A percentile compares a stretch with the other conserved stretches of the same genome.
phyloP scores from a whole-genome alignment of 176 grass and related monocot species.

The Eragrostis nindensis region DNA sequence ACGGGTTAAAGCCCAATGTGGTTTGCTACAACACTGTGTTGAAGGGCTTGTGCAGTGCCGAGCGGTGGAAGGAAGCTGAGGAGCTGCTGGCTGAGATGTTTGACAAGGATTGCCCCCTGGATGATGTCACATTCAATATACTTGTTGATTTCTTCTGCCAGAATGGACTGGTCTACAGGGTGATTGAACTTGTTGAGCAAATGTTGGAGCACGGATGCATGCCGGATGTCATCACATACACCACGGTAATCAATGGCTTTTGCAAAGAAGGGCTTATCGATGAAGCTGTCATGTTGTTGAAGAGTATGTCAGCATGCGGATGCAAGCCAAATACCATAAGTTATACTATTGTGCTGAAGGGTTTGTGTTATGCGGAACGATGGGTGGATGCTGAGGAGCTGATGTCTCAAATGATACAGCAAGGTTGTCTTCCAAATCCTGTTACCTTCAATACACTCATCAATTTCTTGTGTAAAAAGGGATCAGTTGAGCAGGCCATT shows the following conservation, averaged over 20 bases:
- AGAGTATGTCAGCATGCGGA: slow-evolving; percentile 45
- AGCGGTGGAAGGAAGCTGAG: slow-evolving; percentile 44
- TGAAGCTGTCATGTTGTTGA: slow-evolving; percentile 51
- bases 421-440: slow-evolving; percentile 58
- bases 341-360: slow-evolving; percentile 56
- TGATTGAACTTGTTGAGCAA: slow-evolving; percentile 58
- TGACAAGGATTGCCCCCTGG: slow-evolving; percentile 40
- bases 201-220: slow-evolving; percentile 53
- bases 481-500: slow-evolving; percentile 53
- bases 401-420: slow-evolving; percentile 50
- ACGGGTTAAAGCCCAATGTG: slow-evolving; percentile 54
- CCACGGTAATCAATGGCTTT: slow-evolving; percentile 52
- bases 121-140: slow-evolving; percentile 54
- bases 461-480: slow-evolving; percentile 67
- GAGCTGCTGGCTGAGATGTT: slow-evolving; percentile 45
- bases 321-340: slow-evolving; percentile 62
- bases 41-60: slow-evolving; percentile 46
- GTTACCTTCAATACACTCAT: slow-evolving; percentile 67
- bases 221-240: slow-evolving; percentile 53
- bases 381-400: slow-evolving; percentile 58
- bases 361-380: slow-evolving; percentile 40
- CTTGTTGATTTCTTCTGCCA: slow-evolving; percentile 57
- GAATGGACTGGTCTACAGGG: slow-evolving; percentile 45
- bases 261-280: slow-evolving; percentile 45
- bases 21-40: slow-evolving; percentile 53